A percentile compares a stretch with the other conserved stretches of the same genome.
Evolutionary conservation across 129 eudicot species (phyloP).

Genomic region (Calendula officinalis): DNA sequence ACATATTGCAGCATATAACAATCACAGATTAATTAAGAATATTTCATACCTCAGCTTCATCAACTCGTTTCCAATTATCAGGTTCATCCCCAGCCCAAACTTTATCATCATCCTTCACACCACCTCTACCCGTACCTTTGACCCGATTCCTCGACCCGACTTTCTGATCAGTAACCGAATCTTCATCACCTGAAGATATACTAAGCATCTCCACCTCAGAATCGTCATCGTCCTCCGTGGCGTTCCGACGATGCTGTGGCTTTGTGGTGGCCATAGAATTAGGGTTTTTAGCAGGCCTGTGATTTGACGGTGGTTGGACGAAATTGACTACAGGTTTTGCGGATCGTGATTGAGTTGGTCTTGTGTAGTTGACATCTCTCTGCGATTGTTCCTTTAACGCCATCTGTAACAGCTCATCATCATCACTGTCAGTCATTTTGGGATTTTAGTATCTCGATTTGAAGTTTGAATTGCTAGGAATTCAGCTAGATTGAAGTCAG

Average conservation of each 20-base stretch:
- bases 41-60: slow-evolving; percentile 73
- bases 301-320: slow-evolving; percentile 78
- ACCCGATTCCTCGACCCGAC: slow-evolving; percentile 41
- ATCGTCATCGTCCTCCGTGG: slow-evolving; percentile 80
- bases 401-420: slow-evolving; percentile 92
- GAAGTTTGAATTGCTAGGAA: slow-evolving; percentile 2
- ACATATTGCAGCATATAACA: neutral
- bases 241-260: slow-evolving; percentile 36
- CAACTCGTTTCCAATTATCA: slow-evolving; percentile 84
- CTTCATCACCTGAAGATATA: slow-evolving; percentile 94
- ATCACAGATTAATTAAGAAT: neutral
- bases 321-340: slow-evolving; percentile 69
- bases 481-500: slow-evolving; percentile 10
- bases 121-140: slow-evolving; percentile 29
- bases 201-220: slow-evolving; percentile 96
- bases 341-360: slow-evolving; percentile 47
- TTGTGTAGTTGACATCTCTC: slow-evolving; percentile 61
- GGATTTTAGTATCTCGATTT: slow-evolving; percentile 6
- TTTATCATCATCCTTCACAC: slow-evolving; percentile 54
- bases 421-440: slow-evolving; percentile 70
- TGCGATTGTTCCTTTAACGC: slow-evolving; percentile 84
- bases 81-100: slow-evolving; percentile 91
- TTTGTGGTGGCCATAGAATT: slow-evolving; percentile 19
- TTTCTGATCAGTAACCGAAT: slow-evolving; percentile 47
- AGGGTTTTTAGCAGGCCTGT: slow-evolving; percentile 36